Evolutionary conservation across 148 eudicot genomes (phyloP).

Genomic region (Drosera capensis): DNA sequence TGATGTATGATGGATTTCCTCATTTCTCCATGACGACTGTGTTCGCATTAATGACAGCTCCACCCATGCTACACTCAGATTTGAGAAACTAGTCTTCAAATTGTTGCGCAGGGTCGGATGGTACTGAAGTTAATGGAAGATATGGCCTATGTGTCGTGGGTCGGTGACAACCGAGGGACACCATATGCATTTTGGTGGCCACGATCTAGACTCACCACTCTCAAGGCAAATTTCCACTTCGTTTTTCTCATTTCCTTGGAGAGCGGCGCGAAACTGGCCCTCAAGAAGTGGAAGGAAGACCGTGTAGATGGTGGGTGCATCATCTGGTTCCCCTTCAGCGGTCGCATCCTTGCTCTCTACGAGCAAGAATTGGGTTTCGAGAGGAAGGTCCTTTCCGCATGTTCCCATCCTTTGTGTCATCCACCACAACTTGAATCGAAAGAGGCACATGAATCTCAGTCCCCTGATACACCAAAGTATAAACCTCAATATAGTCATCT

Average conservation of each 20-base stretch:
- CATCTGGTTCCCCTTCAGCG: conserved; percentile 34
- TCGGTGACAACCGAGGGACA: background rate
- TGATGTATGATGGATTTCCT: conserved; percentile 9
- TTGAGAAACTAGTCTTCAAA: conserved; percentile 11
- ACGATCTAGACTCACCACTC: conserved; percentile 68
- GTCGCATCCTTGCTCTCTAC: conserved; percentile 56
- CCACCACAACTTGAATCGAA: conserved; percentile 99
- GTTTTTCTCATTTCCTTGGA: conserved; percentile 79
- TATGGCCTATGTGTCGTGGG: conserved; percentile 5
- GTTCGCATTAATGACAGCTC: conserved; percentile 7
- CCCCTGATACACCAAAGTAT: conserved; percentile 29
- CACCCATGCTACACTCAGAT: conserved; percentile 8
- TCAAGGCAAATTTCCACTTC: conserved; percentile 88
- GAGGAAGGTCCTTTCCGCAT: conserved; percentile 69
- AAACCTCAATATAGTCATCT: background rate
- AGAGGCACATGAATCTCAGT: conserved; percentile 71
- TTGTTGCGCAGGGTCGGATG: conserved; percentile 7
- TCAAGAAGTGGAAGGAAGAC: conserved; percentile 87
- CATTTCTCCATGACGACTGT: conserved; percentile 18
- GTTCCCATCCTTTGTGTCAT: conserved; percentile 96
- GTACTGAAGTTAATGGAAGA: conserved; percentile 10
- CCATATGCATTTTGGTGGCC: background rate
- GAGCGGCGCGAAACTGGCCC: conserved; percentile 88
- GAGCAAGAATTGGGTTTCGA: conserved; percentile 89
- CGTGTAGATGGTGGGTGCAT: conserved; percentile 51